Conservation (phyloP, 257 asterid species). For the Primulina huaijiensis region DNA sequence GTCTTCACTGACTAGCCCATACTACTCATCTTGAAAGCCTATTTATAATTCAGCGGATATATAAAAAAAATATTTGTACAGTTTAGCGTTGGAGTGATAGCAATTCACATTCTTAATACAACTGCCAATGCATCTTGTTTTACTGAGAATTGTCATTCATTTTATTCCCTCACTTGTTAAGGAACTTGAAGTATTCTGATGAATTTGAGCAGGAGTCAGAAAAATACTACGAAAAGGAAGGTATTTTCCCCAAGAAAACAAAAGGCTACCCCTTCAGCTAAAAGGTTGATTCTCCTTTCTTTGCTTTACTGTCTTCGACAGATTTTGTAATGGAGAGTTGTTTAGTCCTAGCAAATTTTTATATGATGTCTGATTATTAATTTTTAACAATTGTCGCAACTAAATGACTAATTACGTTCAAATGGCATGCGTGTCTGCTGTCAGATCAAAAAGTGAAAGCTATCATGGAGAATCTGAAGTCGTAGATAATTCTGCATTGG, state of each 20-base stretch:
- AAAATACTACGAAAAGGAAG: slow-evolving; percentile 33
- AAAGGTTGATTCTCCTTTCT: slow-evolving; percentile 34
- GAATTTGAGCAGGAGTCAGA: slow-evolving; percentile 35
- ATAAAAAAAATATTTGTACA: not conserved
- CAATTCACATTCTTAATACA: not conserved
- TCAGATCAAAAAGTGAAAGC: slow-evolving; percentile 30
- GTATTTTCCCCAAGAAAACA: slow-evolving; percentile 18
- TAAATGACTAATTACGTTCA: not conserved
- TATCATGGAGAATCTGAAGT: slow-evolving; percentile 5
- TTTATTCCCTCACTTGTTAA: not conserved
- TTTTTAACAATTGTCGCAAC: not conserved
- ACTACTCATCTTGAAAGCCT: not conserved
- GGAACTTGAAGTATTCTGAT: not conserved
- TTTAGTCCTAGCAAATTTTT: too few species aligned
- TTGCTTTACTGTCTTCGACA: not conserved
- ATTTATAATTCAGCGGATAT: not conserved
- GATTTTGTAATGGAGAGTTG: not conserved
- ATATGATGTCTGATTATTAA: not conserved
- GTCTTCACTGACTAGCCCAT: slow-evolving; percentile 9
- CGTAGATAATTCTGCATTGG: slow-evolving; percentile 26
- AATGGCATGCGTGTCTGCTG: slow-evolving; percentile 16
- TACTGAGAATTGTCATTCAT: not conserved
- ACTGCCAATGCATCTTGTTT: not conserved
- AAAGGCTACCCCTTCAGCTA: slow-evolving; percentile 27
- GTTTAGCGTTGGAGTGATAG: not conserved